Evolutionary conservation across 768 basidiomycete species (phyloP).

Genomic region (Paxillus rubicundulus): DNA sequence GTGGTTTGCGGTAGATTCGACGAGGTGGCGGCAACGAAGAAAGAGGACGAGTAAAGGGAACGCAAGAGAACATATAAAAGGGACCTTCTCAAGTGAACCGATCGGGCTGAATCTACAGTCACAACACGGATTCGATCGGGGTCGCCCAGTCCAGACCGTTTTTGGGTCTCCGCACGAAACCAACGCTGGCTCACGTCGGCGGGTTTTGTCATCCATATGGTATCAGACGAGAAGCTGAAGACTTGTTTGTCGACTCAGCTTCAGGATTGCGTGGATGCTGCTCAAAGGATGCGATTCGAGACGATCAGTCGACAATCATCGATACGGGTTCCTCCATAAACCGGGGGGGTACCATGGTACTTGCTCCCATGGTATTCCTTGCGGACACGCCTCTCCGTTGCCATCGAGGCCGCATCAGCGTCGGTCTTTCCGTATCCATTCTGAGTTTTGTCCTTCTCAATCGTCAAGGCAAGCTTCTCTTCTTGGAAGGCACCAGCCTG

Average conservation of each 20-base stretch:
- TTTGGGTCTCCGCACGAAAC: constrained; percentile 36
- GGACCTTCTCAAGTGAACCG: constrained; percentile 31
- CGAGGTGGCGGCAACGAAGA: constrained; percentile 32
- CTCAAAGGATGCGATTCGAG: not conserved
- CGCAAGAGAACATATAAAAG: constrained; percentile 40
- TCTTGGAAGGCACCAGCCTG: not conserved
- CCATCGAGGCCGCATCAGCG: not conserved
- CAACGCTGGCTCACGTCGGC: too few relatives aligned
- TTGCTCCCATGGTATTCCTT: not conserved
- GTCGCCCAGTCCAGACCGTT: constrained; percentile 36
- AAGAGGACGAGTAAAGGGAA: constrained; percentile 32
- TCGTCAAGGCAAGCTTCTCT: not conserved
- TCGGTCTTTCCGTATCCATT: not conserved
- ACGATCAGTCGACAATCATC: not conserved
- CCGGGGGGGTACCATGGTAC: not conserved
- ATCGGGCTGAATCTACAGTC: constrained; percentile 34
- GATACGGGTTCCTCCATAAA: not conserved
- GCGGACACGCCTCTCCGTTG: not conserved
- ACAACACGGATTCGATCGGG: constrained; percentile 38
- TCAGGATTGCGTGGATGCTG: too few relatives aligned
- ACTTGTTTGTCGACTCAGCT: too few relatives aligned
- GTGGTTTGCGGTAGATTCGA: constrained; percentile 12
- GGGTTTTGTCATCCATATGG: too few relatives aligned
- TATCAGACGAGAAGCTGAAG: too few relatives aligned
- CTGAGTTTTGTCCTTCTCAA: not conserved